A percentile compares a stretch with the other conserved stretches of the same genome.
Conservation (phyloP, 108 stramenopile genomes). For the Cyclotella distinguenda region DNA sequence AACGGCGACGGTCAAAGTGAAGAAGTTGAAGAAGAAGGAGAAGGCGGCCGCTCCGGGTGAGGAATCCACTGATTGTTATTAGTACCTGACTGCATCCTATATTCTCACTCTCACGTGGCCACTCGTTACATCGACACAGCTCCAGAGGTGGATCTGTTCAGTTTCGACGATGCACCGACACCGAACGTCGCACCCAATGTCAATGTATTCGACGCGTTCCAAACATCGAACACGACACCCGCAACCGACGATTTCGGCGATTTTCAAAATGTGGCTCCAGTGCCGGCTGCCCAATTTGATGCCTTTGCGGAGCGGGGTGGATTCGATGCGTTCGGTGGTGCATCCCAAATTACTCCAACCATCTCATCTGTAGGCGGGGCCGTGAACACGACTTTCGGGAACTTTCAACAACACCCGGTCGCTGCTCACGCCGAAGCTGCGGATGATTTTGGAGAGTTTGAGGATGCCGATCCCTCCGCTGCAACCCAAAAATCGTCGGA, state of each 20-base stretch:
- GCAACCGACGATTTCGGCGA: constrained; percentile 49
- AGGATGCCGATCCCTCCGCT: constrained; percentile 47
- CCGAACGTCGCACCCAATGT: constrained; percentile 38
- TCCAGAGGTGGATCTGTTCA: constrained; percentile 70
- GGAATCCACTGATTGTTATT: constrained; percentile 14
- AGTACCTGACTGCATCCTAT: too few species aligned
- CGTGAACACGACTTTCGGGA: constrained; percentile 55
- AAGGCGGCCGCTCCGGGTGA: constrained; percentile 50
- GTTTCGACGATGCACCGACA: constrained; percentile 52
- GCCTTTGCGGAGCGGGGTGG: constrained; percentile 47
- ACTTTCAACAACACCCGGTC: constrained; percentile 17
- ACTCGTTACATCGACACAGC: too few species aligned
- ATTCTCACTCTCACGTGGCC: too few species aligned
- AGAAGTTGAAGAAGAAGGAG: constrained; percentile 83
- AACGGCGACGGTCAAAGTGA: constrained; percentile 52
- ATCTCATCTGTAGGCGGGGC: too few species aligned
- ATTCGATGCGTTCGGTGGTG: constrained; percentile 70
- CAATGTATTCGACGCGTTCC: constrained; percentile 44
- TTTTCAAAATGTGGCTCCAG: constrained; percentile 41
- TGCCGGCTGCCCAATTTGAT: constrained; percentile 52
- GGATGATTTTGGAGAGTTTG: constrained; percentile 77
- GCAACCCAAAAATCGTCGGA: constrained; percentile 51
- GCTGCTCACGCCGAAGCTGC: constrained; percentile 53
- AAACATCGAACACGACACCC: constrained; percentile 20
- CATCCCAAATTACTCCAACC: constrained; percentile 2